A percentile compares a stretch with the other conserved stretches of the same genome.
Conservation (phyloP, 495 filamentous ascomycete species). For the Chlorociboria aeruginascens region DNA sequence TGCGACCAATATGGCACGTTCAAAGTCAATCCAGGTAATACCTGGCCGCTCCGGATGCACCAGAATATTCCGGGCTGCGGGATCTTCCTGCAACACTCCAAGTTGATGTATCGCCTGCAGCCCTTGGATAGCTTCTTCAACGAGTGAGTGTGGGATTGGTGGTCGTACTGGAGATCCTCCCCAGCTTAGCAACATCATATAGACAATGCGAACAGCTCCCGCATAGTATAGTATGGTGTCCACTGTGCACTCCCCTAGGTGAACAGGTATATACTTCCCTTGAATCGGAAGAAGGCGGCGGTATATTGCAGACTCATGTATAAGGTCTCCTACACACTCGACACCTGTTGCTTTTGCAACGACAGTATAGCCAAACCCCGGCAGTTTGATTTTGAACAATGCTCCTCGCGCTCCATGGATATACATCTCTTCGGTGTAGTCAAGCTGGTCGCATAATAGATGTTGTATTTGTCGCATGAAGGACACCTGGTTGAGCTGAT, state of each 20-base stretch:
- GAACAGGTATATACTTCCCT: not conserved
- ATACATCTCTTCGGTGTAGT: not conserved
- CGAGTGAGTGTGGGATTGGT: not conserved
- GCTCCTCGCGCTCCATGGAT: not conserved
- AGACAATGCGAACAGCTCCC: not conserved
- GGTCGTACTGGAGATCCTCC: not conserved
- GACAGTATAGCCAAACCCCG: not conserved
- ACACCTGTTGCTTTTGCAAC: not conserved
- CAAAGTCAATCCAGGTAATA: constrained; percentile 5
- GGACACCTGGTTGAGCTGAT: not conserved
- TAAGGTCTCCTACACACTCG: not conserved
- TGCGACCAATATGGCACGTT: not conserved
- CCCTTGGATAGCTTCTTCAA: constrained; percentile 1
- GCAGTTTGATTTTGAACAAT: not conserved
- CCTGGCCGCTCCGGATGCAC: not conserved
- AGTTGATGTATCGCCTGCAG: constrained; percentile 5
- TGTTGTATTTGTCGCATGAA: not conserved
- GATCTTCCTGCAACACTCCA: constrained; percentile 6
- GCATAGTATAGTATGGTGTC: not conserved
- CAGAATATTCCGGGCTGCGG: constrained; percentile 2
- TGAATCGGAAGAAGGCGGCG: not conserved
- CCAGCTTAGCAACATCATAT: not conserved
- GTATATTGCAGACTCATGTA: not conserved
- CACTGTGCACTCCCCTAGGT: not conserved
- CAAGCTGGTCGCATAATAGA: not conserved